phyloP scores from a whole-genome alignment of 2,329 filamentous ascomycete species.

The Exophiala oligosperma region DNA sequence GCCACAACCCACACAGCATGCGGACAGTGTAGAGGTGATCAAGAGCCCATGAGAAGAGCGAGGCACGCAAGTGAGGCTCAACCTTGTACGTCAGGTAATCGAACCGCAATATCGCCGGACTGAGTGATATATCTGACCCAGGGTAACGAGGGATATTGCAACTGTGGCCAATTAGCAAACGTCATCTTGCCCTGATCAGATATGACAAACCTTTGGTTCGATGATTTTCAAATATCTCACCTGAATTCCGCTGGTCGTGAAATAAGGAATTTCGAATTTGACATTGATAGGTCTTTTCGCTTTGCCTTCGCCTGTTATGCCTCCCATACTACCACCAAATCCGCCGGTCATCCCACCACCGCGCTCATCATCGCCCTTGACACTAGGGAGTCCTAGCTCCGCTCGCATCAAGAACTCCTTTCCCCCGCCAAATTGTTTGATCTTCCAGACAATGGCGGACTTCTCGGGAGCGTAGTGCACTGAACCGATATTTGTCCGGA shows the following conservation, averaged over 20 bases:
- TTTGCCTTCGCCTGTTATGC: slow-evolving; percentile 74
- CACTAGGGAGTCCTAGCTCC: slow-evolving; percentile 88
- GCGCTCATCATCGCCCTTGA: slow-evolving; percentile 91
- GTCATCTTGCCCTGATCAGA: background rate
- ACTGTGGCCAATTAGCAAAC: slow-evolving; percentile 49
- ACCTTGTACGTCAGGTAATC: slow-evolving; percentile 79
- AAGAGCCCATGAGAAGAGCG: background rate
- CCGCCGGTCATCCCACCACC: slow-evolving; percentile 97
- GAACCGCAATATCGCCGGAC: slow-evolving; percentile 92
- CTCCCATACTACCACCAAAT: slow-evolving; percentile 95
- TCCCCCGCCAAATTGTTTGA: slow-evolving; percentile 97
- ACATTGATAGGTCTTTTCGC: slow-evolving; percentile 96
- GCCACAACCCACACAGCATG: background rate
- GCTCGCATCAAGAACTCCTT: slow-evolving; percentile 99
- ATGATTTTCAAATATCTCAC: slow-evolving; percentile 99
- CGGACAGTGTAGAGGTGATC: background rate
- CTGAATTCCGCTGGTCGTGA: slow-evolving; percentile 98
- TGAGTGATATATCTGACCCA: slow-evolving; percentile 99
- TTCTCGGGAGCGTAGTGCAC: slow-evolving; percentile 98
- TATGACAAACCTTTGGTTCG: slow-evolving; percentile 81
- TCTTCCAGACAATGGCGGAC: slow-evolving; percentile 98
- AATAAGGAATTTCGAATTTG: slow-evolving; percentile 99
- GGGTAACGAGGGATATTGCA: slow-evolving; percentile 96
- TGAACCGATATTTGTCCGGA: slow-evolving; percentile 94
- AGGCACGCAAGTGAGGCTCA: slow-evolving; percentile 1